Evolutionary conservation across 202 grass and related monocot species (phyloP), one percentile per base, ranked within the genome.

Genomic region (Brachypodium distachyon): DNA sequence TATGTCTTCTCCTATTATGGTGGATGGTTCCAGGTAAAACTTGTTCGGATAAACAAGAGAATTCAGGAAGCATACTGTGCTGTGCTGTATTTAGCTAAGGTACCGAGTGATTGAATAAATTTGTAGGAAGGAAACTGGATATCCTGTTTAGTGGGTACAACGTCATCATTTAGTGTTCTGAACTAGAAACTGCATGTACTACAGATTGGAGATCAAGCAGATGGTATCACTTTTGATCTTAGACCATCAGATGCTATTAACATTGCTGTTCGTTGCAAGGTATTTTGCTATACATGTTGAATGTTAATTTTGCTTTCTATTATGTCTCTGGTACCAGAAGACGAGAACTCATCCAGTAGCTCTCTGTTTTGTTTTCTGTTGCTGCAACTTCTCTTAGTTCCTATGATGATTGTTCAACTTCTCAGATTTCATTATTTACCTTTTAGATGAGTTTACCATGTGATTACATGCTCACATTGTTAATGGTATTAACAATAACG

Each of bases 201-300:
- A 54, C 83, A 94, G 94, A 84, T 82, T 73, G 91, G 84, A 57
- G 52, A 92, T 86, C 84, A 91, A 65, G 82, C 61, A 29, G 91
- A 97, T 34, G 82, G 54, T 34, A 86, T 93, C 33, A 89, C 82
- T 26, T 89, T 93, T 70, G 94, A 97, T 88, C 85, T 93, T 70
- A 83, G 88, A 61, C 94, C 94, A 86, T 97, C 94, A 29, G 94
- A 97, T 70, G 94, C 94, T 69, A 90, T 97, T 62, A 97, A 97
- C 65, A 87, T 97, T 52, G 94, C 94, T 86, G 91, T 97, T 89
- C 91, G 91, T 65, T 97, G 91, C 88, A 97, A 97, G 94, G 91
- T 97, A 81, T 85, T 52, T n/a, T n/a, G n/a, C n/a, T n/a, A 31
- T 77, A 62, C 11, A 56, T 77, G 47, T 31, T 36, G 2, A 68